Percentiles rank a stretch among this genome's conserved stretches.
Conservation (phyloP, 148 eudicot genomes). For the Rhododendron kiyosumense region DNA sequence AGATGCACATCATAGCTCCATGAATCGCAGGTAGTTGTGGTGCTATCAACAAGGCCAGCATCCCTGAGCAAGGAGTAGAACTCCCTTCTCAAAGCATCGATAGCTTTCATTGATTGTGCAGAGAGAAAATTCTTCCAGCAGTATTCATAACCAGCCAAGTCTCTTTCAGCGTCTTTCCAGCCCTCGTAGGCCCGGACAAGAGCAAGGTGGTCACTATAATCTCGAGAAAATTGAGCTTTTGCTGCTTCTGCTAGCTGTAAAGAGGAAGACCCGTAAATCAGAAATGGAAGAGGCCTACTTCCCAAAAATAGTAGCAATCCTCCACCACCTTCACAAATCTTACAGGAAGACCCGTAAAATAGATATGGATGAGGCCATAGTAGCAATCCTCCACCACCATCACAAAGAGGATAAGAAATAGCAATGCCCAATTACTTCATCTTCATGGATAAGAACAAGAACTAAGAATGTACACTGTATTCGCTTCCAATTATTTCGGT, state of each 20-base stretch:
- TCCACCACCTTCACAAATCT: not conserved
- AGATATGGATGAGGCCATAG: not conserved
- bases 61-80: slow-evolving; percentile 74
- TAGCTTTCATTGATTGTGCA: slow-evolving; percentile 90
- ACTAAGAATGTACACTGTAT: not conserved
- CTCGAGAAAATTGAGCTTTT: slow-evolving; percentile 78
- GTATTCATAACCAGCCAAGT: slow-evolving; percentile 68
- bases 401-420: too few relatives aligned
- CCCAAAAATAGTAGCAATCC: not conserved
- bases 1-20: slow-evolving; percentile 75
- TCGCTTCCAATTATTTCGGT: not conserved
- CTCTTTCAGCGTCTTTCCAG: slow-evolving; percentile 83
- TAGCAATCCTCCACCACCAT: not conserved
- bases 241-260: slow-evolving; percentile 95
- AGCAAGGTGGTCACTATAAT: slow-evolving; percentile 88
- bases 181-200: slow-evolving; percentile 94
- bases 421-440: not conserved
- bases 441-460: not conserved
- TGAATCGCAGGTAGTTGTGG: slow-evolving; percentile 33
- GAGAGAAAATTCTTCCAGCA: slow-evolving; percentile 97
- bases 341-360: slow-evolving; percentile 1
- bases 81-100: slow-evolving; percentile 83
- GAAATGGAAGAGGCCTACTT: not conserved
- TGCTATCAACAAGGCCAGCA: slow-evolving; percentile 73
- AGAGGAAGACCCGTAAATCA: slow-evolving; percentile 8